Percentiles rank a stretch among this genome's conserved stretches.
Evolutionary conservation across 306 rosid species (phyloP).

Genomic region (Fagus crenata): DNA sequence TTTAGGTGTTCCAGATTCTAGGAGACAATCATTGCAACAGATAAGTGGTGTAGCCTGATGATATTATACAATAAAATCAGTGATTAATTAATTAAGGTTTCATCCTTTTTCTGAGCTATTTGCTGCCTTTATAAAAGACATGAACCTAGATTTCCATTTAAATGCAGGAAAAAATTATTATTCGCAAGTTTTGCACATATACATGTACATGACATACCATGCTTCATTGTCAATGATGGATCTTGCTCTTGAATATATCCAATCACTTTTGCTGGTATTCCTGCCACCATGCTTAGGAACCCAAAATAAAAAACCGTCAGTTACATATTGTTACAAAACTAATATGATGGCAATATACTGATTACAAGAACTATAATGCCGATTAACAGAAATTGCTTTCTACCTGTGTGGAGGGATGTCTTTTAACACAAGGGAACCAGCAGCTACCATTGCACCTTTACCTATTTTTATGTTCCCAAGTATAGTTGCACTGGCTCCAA

Average conservation of each 20-base stretch:
- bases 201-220: constrained; percentile 55
- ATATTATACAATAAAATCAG: neutral
- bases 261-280: constrained; percentile 78
- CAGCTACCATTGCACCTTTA: constrained; percentile 82
- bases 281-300: constrained; percentile 76
- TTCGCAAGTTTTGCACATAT: constrained; percentile 1
- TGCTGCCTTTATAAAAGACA: neutral
- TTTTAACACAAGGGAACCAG: constrained; percentile 84
- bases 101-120: neutral
- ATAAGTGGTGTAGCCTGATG: neutral
- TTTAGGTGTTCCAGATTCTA: neutral
- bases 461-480: constrained; percentile 90
- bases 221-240: constrained; percentile 94
- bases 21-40: too few relatives aligned
- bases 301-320: constrained; percentile 16
- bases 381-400: constrained; percentile 10
- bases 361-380: neutral
- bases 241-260: constrained; percentile 61
- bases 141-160: neutral
- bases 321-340: constrained; percentile 11
- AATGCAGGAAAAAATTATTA: neutral
- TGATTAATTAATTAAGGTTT: neutral
- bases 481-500: constrained; percentile 81
- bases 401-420: constrained; percentile 80
- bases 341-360: neutral